Percentiles rank a stretch among this genome's conserved stretches.
phyloP scores from a whole-genome alignment of 306 rosid species.

The Luffa aegyptiaca region DNA sequence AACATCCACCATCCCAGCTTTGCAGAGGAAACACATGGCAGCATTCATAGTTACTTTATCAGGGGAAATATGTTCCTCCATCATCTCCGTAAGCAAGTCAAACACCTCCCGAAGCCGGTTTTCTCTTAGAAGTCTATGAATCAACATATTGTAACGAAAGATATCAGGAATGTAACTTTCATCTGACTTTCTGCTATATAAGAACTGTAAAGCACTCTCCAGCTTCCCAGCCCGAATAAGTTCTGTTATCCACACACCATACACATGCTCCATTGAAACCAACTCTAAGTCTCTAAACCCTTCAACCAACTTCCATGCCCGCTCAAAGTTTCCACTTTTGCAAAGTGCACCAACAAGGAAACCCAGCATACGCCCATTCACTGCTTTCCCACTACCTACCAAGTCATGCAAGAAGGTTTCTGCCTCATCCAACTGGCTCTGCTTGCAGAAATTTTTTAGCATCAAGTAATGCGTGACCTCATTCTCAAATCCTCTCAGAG shows the following conservation, averaged over 20 bases:
- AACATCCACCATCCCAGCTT: conserved; percentile 57
- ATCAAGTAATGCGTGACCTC: conserved; percentile 26
- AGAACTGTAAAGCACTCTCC: conserved; percentile 48
- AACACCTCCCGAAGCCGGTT: conserved; percentile 41
- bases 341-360: conserved; percentile 45
- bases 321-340: conserved; percentile 28
- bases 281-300: conserved; percentile 27
- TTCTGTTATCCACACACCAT: conserved; percentile 43
- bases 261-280: conserved; percentile 28
- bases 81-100: conserved; percentile 75
- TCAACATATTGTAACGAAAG: conserved; percentile 43
- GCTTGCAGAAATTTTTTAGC: conserved; percentile 45
- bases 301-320: conserved; percentile 38
- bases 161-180: conserved; percentile 47
- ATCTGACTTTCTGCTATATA: conserved; percentile 25
- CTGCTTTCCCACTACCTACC: conserved; percentile 20
- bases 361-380: conserved; percentile 27
- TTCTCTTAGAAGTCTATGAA: conserved; percentile 54
- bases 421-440: conserved; percentile 41
- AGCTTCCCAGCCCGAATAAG: conserved; percentile 51
- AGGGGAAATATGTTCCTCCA: conserved; percentile 36
- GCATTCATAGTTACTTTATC: conserved; percentile 57
- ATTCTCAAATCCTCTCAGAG: conserved; percentile 32
- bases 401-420: conserved; percentile 30
- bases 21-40: conserved; percentile 74